A percentile compares a stretch with the other conserved stretches of the same genome.
These are phyloP conservation scores for Annulohypoxylon maeteangense DNA, from an alignment of 495 filamentous ascomycete species.

Conservation along the genomic window DNA sequence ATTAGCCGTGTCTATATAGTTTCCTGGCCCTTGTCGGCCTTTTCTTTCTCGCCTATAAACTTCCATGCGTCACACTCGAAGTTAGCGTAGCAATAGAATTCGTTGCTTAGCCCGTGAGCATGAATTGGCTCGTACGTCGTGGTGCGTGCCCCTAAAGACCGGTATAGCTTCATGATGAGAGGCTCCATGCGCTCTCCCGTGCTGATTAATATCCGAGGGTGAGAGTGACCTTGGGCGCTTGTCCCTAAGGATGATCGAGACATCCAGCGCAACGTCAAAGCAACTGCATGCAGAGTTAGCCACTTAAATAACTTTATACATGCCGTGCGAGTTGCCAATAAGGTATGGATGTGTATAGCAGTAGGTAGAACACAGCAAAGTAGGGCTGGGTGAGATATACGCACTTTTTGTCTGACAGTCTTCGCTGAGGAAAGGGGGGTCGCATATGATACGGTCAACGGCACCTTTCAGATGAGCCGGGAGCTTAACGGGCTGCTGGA, in stretches of 20 bases:
- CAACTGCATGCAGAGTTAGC: conserved; percentile 56
- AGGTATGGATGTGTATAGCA: background rate
- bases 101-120: conserved; percentile 75
- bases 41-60: conserved; percentile 46
- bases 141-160: conserved; percentile 58
- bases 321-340: background rate
- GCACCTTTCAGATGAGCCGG: conserved; percentile 70
- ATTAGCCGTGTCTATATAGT: background rate
- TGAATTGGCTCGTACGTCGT: conserved; percentile 73
- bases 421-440: conserved; percentile 81
- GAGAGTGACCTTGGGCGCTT: background rate
- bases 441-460: conserved; percentile 74
- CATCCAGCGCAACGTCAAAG: conserved; percentile 78
- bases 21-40: background rate
- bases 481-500: conserved; percentile 69
- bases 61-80: conserved; percentile 70
- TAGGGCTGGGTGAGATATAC: conserved; percentile 7
- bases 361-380: background rate
- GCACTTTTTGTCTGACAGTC: conserved; percentile 84
- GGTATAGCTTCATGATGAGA: conserved; percentile 64
- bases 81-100: conserved; percentile 81
- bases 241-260: conserved; percentile 50
- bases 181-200: conserved; percentile 77
- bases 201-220: conserved; percentile 67
- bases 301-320: background rate